Evolutionary conservation across 305 asterid genomes (phyloP), one percentile per base, ranked within the genome.

Genomic region (Fraxinus baroniana): DNA sequence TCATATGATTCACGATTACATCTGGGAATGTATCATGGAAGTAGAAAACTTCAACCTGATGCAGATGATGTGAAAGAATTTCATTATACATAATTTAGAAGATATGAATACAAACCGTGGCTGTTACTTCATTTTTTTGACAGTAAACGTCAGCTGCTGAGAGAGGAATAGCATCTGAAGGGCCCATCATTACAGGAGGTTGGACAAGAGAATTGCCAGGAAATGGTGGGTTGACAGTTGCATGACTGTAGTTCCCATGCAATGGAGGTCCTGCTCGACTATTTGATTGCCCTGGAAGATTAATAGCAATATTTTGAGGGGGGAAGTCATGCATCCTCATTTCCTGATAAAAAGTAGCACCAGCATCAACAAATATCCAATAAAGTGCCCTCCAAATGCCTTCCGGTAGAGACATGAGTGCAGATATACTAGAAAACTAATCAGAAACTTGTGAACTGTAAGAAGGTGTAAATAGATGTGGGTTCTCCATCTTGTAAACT

Each of bases 41-140:
- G 10, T 5, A 30, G 76, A 71, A 71, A 71, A 12, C 12, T 71
- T 32, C 76, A 15, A 71, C 44, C 44, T 12, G 28, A 33, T 15
- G 52, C 44, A 18, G 39, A 28, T 37, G 68, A 13, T 52, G 26
- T 20, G 55, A 10, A 49, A 37, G 15, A 30, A 20, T n/a, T 30
- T 44, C 22, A 71, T 30, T 32, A 32, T 32, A 71, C 24, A 32
- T 32, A 30, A 30, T 32, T 70, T 76, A 60, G n/a, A 73, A 37
- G 18, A n/a, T 13, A 55, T 1, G 76, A 72, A 62, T 82, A 86
- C 99, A 79, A 78, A 97, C 98, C 92, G 97, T 91, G 77, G 96
- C 98, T 13, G 97, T 83, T 80, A 97, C 97, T 92, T 97, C 99
- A 55, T 97, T 97, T 87, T 92, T 91, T 85, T 91, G 90, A n/a